A percentile compares a stretch with the other conserved stretches of the same genome.
Conservation (phyloP, 495 filamentous ascomycete species). For the Cercophora sp. region DNA sequence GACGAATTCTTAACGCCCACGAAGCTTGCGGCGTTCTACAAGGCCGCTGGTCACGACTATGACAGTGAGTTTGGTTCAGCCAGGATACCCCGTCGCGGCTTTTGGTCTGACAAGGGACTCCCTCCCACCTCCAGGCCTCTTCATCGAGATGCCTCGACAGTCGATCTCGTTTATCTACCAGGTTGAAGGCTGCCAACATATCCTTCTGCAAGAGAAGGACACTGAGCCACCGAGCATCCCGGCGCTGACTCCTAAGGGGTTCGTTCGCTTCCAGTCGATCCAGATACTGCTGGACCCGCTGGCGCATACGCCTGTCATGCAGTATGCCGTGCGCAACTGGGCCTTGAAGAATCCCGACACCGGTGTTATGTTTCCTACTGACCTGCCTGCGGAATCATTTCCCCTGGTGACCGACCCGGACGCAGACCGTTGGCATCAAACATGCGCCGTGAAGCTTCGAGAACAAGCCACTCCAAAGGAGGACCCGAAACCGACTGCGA, state of each 20-base stretch:
- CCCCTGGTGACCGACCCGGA: conserved; percentile 69
- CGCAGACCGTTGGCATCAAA: conserved; percentile 80
- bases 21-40: conserved; percentile 87
- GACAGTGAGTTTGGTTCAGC: conserved; percentile 63
- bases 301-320: conserved; percentile 80
- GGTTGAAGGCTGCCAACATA: conserved; percentile 82
- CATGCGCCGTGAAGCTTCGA: conserved; percentile 55
- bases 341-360: conserved; percentile 69
- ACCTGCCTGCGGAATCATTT: conserved; percentile 72
- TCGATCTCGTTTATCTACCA: conserved; percentile 89
- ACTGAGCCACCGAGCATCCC: conserved; percentile 74
- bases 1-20: conserved; percentile 65
- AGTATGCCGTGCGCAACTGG: conserved; percentile 74
- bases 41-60: conserved; percentile 81
- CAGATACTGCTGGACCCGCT: conserved; percentile 84
- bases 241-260: conserved; percentile 75
- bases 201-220: conserved; percentile 59
- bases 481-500: conserved; percentile 20
- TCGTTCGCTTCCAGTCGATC: conserved; percentile 91
- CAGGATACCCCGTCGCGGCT: no score
- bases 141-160: conserved; percentile 68
- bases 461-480: conserved; percentile 39
- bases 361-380: conserved; percentile 66
- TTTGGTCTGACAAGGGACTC: conserved; percentile 4
- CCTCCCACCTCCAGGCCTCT: conserved; percentile 48